Base-by-base conservation (phyloP, 805 yeast species). In the Saccharomycodes ludwigii region DNA sequence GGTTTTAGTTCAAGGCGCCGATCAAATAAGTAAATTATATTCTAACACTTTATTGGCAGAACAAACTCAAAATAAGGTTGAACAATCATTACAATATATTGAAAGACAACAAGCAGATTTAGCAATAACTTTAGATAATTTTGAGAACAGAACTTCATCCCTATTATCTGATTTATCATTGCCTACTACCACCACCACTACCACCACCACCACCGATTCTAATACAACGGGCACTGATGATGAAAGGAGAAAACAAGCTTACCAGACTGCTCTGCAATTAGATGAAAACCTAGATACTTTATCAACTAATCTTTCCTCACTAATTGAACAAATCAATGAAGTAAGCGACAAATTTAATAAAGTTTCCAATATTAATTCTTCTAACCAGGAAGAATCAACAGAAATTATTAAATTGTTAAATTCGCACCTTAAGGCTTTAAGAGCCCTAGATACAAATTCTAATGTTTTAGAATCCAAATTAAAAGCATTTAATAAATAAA, bases 81-180 rank as follows among this genome's bases (percentile, higher is more conserved):
- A 91, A 43, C 95, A 85, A 53, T 78, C 85, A 24, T 63, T 91
- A 34, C 63, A 75, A 24, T 88, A 85, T 48, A 79, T 91, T 31
- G 91, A 80, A 47, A 77, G 78, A 43, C 97, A 91, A 52, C 98
- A 91, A 50, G 83, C 81, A 36, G 97, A 88, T 47, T 61, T 91
- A 30, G 98, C 88, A 37, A 63, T 69, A 11, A 67, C 88, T 44
- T 66, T 91, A 40, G 79, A 79, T 41, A 77, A 77, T 39, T 86
- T 86, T 48, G 97, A 91, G 33, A 43, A 37, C 32, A 60, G 56
- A 38, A 56, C 62, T 1, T 63, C 57, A 28, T 42, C 52, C 4
- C 37, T 58, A 15, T 40, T 59, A 11, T 46, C 59, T 4, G 65
- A 59, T 32, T 38, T 58, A 6, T 45, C 60, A 5, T 47, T 64